These are phyloP conservation scores for Neonectria hederae DNA, from an alignment of 2,329 filamentous ascomycete genomes.

Conservation along the genomic window DNA sequence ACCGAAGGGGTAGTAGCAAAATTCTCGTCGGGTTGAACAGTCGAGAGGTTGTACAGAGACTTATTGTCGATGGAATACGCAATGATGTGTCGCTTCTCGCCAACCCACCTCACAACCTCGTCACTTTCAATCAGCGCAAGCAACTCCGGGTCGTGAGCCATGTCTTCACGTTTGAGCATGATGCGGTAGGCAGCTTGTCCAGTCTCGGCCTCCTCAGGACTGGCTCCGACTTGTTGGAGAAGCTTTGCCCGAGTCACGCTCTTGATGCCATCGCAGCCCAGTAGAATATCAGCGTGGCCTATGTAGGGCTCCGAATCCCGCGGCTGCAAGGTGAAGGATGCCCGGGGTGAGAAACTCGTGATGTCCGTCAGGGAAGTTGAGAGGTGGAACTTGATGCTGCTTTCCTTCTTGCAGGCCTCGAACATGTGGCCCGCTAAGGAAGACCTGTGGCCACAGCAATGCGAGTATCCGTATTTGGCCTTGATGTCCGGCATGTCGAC, in stretches of 20 bases:
- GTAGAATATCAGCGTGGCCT: conserved; percentile 57
- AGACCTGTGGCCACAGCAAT: conserved; percentile 81
- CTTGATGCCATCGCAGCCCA: conserved; percentile 65
- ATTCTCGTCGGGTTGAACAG: conserved; percentile 68
- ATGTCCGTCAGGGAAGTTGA: conserved; percentile 40
- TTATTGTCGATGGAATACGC: conserved; percentile 72
- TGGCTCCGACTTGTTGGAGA: conserved; percentile 61
- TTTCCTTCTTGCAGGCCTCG: conserved; percentile 71
- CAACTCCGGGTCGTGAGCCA: conserved; percentile 73
- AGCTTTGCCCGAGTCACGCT: conserved; percentile 59
- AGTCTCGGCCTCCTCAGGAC: conserved; percentile 57
- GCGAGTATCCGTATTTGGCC: conserved; percentile 75
- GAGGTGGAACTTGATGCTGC: conserved; percentile 75
- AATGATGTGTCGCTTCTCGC: conserved; percentile 73
- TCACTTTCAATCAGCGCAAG: conserved; percentile 66
- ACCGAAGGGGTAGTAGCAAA: conserved; percentile 58
- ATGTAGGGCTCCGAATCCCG: conserved; percentile 27
- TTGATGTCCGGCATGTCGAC: conserved; percentile 75
- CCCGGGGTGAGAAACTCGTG: conserved; percentile 34
- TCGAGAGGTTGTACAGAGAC: conserved; percentile 73
- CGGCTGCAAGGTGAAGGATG: conserved; percentile 34
- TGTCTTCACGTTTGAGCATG: conserved; percentile 63
- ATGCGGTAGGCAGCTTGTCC: conserved; percentile 65
- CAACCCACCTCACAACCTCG: conserved; percentile 70
- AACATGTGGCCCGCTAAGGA: conserved; percentile 76